Conservation (phyloP, 306 rosid genomes). For the Gastrolobium bilobum region DNA sequence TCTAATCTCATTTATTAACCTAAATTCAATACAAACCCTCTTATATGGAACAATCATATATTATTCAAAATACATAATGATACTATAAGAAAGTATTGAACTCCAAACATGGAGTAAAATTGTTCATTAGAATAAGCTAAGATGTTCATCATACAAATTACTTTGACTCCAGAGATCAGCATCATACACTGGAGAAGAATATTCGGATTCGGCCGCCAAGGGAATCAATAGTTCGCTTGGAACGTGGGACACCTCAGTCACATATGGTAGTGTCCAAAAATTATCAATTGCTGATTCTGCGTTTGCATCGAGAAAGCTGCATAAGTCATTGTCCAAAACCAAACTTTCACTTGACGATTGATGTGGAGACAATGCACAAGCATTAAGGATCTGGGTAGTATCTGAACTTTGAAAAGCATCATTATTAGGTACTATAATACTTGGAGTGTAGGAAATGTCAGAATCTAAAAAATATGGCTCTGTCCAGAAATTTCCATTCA, state of each 20-base stretch:
- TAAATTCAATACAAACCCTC: background rate
- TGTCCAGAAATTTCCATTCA: slow-evolving; percentile 45
- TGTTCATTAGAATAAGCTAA: slow-evolving; percentile 2
- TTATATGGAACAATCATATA: too few species aligned
- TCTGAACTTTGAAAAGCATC: background rate
- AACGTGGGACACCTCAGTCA: slow-evolving; percentile 15
- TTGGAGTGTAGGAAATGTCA: slow-evolving; percentile 23
- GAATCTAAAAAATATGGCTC: slow-evolving; percentile 10
- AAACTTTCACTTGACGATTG: background rate
- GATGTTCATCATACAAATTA: slow-evolving; percentile 3
- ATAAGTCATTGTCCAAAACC: background rate
- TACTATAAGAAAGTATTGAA: background rate
- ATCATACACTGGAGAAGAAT: slow-evolving; percentile 17
- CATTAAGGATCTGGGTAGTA: background rate
- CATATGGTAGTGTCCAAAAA: slow-evolving; percentile 48
- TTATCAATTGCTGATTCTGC: slow-evolving; percentile 14
- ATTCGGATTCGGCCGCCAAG: slow-evolving; percentile 28
- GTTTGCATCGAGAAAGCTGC: slow-evolving; percentile 27
- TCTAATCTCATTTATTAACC: background rate
- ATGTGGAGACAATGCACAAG: slow-evolving; percentile 27
- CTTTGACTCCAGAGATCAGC: slow-evolving; percentile 37
- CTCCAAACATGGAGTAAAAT: background rate
- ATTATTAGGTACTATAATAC: background rate
- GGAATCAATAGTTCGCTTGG: background rate
- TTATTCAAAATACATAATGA: too few species aligned